Base-by-base conservation (phyloP, 1,284 basidiomycete species). In the Chondrostereum purpureum region DNA sequence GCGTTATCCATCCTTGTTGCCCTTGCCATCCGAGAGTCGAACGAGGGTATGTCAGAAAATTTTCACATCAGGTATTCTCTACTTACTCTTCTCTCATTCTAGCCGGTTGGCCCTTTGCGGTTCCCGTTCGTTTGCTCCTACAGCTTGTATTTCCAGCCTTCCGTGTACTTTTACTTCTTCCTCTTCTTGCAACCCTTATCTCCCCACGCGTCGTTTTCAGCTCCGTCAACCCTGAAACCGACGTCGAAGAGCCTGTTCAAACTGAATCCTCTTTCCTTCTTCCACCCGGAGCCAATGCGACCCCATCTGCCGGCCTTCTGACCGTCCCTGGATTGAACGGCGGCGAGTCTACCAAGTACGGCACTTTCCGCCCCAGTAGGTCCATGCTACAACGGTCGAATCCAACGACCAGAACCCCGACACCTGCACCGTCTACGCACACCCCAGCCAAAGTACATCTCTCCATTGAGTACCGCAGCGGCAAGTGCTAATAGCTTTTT, bases 61-160 rank as follows among this genome's bases (percentile, higher is more conserved):
- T 34, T 10, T 18, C 3, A 5, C 24, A 34, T 34, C 5, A 14
- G 10, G 21, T 34, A 10, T 16, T 44, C 14, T 23, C n/a, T 24
- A 18, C 31, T 20, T 39, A 27, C 12, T 33, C 21, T 27, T 38
- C 24, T 39, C 17, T 42, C 37, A 13, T 27, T 39, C 50, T 58
- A 56, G 49, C 40, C 50, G 38, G 48, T 45, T 22, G 53, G 43
- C 46, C 50, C 57, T 50, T 43, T 54, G 66, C 55, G 37, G 59
- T 72, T 47, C 64, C 63, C 33, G 61, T 50, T 50, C 55, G 39
- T 53, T 57, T 50, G 54, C 57, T 79, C 22, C 62, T 86, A 42
- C 83, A 86, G 55, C 62, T 86, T 46, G 64, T 69, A 12, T 76
- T 87, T 50, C 77, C 82, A 13, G 65, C 76, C 38, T 66, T 87